Evolutionary conservation across 2,329 filamentous ascomycete species (phyloP), one percentile per base, ranked within the genome.

Genomic region (Aspergillus pseudoglaucus): DNA sequence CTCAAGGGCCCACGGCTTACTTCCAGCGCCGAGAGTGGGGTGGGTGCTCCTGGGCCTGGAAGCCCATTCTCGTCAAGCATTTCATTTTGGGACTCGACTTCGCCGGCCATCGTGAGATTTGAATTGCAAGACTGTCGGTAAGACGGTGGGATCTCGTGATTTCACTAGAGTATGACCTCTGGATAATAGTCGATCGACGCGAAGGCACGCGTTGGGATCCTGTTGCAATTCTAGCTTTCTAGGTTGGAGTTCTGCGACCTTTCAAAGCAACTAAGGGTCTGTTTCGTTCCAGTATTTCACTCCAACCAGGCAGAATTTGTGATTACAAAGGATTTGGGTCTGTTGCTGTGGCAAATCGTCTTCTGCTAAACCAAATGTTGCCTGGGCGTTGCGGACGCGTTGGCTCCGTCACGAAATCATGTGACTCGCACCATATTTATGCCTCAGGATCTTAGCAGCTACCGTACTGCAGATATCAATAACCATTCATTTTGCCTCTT

Each of bases 11-110:
- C n/a, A 47, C 18, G 9, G 17, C 77, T 56, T 77, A 94, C 91
- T 79, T 97, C 91, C 3, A 98, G 78, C 42, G 87, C 87, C 42
- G 80, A 76, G 23, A 98, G 78, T 42, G 91, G 90, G 47, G 90
- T 95, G 2, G 93, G 93, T n/a, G 93, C 93, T 55, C 93, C 93
- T 49, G 91, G 91, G 9, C 87, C 90, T 47, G 85, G 83, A 62
- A 83, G 79, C 52, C 83, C 80, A 59, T 79, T 78, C 50, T 95
- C 89, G 48, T 93, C 90, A 20, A 30, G 4, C 58, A 83, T 81
- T 48, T 79, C 79, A 52, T 85, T 84, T 55, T 94, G 87, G 33
- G 82, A 81, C 53, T 85, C 80, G 54, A 82, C 79, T 43, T 79
- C 77, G 50, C 73, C 70, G 55, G 79, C 57, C 62, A 69, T 69